Evolutionary conservation across 257 asterid genomes (phyloP), one percentile per base, ranked within the genome.

Genomic region (Primulina tabacum): DNA sequence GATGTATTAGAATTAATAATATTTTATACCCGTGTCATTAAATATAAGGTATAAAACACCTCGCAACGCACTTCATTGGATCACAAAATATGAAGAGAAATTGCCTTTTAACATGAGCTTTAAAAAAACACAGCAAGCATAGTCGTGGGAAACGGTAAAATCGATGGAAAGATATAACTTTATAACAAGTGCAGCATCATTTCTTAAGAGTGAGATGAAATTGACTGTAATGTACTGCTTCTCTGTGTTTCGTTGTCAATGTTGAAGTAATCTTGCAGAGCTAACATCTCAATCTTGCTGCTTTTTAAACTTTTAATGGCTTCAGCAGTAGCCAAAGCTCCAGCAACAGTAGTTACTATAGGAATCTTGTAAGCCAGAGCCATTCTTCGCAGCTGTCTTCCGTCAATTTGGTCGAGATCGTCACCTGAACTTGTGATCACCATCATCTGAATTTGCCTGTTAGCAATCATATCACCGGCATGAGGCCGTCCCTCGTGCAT

Each of bases 401-500:
- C 99, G 16, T 91, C 99, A 2, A 94, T 91, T 68, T 86, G 93
- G 72, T 94, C 98, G 52, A 86, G 84, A 43, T 84, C 80, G 56
- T 94, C 98, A 5, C 97, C 90, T 0, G 97, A 88, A 73, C 96
- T 91, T 2, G 97, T 94, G 71, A 94, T 89, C 85, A 94, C 97
- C 86, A 86, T 88, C 89, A 94, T 79, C 86, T 91, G 98, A 73
- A 94, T 87, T 67, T 86, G 89, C 63, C 90, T 88, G 17, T 91
- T 94, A 3, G 99, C 92, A 43, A 94, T 79, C 95, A 94, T 84
- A 68, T 91, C 98, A 1, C 86, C 96, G 0, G 97, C 90, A 68
- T 94, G 93, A 12, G 98, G 99, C 68, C 98, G 73, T 7, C 99
- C 99, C 52, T 94, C 99, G 37, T 91, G 97, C 93, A 94, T 82